Evolutionary conservation across 1,139 yeast genomes (phyloP), one percentile per base, ranked within the genome.

Genomic region (Tardiomyces digboiensis): DNA sequence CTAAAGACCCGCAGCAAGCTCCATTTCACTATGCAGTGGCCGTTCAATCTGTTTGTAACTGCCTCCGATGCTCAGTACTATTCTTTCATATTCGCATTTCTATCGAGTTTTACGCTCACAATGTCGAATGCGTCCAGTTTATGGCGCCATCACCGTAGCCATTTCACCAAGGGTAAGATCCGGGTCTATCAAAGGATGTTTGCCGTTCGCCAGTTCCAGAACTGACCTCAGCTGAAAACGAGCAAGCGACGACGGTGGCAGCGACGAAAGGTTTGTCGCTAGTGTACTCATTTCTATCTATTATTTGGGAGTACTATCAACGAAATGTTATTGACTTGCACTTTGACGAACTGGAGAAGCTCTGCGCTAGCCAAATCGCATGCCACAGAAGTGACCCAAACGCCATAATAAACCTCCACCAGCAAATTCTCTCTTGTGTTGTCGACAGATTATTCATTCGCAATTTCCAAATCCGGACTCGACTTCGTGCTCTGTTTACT

Each of bases 21-120:
- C 39, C 39, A 21, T 12, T 19, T 55, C 16, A 29, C 22, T 12
- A 41, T 52, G 5, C 48, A 52, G 16, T 55, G 58, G 57, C 59
- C 57, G 7, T 46, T 42, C 37, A 44, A 49, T 16, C 48, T 55
- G 13, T 43, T 55, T 21, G 42, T 52, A 12, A 38, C 51, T n/a
- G 36, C 44, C 7, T 41, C 41, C 3, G 51, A 51, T 36, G 16
- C 45, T 19, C 46, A 45, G 16, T 22, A 47, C 12, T 55, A 56
- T 38, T 39, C 49, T 2, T 45, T 45, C 13, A 39, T 53, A 13
- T 57, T 56, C 45, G 45, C 53, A 5, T 55, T 47, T 41, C 43
- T 57, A 14, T 42, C 48, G 19, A 26, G 33, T 16, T 26, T 26
- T 8, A 16, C 33, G 16, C 33, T 13, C 16, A 26, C 33, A 5